These are phyloP conservation scores for Arthroderma sp. DNA, from an alignment of 2,329 filamentous ascomycete species.

Conservation along the genomic window DNA sequence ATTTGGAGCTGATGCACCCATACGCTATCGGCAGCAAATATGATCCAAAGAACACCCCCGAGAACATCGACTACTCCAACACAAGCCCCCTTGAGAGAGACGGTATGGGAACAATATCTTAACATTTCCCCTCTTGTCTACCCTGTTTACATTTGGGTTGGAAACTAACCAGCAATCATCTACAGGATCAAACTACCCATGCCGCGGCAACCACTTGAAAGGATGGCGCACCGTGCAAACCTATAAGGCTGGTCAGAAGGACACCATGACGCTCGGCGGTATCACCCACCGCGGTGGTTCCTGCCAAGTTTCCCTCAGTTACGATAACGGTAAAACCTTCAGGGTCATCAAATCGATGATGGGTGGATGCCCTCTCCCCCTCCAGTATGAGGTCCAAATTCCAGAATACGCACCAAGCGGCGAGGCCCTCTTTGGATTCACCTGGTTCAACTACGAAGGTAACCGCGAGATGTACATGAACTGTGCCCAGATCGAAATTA, in stretches of 20 bases:
- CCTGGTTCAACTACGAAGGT: constrained; percentile 56
- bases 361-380: constrained; percentile 40
- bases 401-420: constrained; percentile 49
- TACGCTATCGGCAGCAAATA: constrained; percentile 40
- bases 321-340: constrained; percentile 57
- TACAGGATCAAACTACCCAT: constrained; percentile 55
- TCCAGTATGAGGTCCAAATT: constrained; percentile 51
- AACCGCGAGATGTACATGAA: constrained; percentile 55
- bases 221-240: constrained; percentile 43
- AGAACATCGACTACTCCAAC: constrained; percentile 38
- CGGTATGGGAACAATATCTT: not conserved
- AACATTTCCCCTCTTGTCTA: not conserved
- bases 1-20: constrained; percentile 45
- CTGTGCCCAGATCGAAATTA: constrained; percentile 42
- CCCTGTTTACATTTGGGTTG: not conserved
- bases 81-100: constrained; percentile 31
- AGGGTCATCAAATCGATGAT: constrained; percentile 53
- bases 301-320: constrained; percentile 63
- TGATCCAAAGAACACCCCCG: constrained; percentile 30
- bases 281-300: constrained; percentile 56
- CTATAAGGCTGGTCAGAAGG: constrained; percentile 48
- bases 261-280: constrained; percentile 53
- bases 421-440: constrained; percentile 58
- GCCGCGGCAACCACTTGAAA: constrained; percentile 53
- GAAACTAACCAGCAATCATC: not conserved